phyloP scores from a whole-genome alignment of 805 yeast genomes.

The Wickerhamomyces kurtzmanii region DNA sequence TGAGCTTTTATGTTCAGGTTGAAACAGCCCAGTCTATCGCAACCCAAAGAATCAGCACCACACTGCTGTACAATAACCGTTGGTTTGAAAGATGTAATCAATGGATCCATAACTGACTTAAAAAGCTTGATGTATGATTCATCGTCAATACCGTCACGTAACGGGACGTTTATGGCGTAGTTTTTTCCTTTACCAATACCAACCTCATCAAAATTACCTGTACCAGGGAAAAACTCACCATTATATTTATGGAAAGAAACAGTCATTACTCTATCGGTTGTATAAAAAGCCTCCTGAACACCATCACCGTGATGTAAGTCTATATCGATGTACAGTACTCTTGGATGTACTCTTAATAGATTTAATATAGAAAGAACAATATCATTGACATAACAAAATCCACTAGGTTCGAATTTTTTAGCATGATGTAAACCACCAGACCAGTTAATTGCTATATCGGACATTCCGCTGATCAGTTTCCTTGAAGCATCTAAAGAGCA shows the following conservation, averaged over 20 bases:
- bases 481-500: conserved; percentile 92
- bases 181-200: conserved; percentile 88
- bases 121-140: conserved; percentile 67
- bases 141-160: conserved; percentile 94
- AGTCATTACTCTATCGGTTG: conserved; percentile 94
- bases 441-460: conserved; percentile 94
- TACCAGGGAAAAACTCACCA: conserved; percentile 96
- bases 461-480: conserved; percentile 72
- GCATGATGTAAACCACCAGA: conserved; percentile 98
- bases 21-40: conserved; percentile 91
- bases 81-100: conserved; percentile 86
- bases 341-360: conserved; percentile 77
- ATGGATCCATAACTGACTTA: conserved; percentile 84
- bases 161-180: conserved; percentile 84
- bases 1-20: conserved; percentile 88
- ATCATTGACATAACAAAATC: conserved; percentile 93
- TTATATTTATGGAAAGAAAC: conserved; percentile 89
- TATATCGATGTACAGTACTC: conserved; percentile 88
- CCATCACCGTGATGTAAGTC: conserved; percentile 98
- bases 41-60: conserved; percentile 94
- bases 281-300: conserved; percentile 93
- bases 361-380: conserved; percentile 85
- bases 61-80: conserved; percentile 92
- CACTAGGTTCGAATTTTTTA: conserved; percentile 87
- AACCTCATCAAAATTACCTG: conserved; percentile 83